A percentile compares a stretch with the other conserved stretches of the same genome.
These are phyloP conservation scores for Ascosphaera acerosa DNA, from an alignment of 2,329 filamentous ascomycete genomes.

Conservation along the genomic window DNA sequence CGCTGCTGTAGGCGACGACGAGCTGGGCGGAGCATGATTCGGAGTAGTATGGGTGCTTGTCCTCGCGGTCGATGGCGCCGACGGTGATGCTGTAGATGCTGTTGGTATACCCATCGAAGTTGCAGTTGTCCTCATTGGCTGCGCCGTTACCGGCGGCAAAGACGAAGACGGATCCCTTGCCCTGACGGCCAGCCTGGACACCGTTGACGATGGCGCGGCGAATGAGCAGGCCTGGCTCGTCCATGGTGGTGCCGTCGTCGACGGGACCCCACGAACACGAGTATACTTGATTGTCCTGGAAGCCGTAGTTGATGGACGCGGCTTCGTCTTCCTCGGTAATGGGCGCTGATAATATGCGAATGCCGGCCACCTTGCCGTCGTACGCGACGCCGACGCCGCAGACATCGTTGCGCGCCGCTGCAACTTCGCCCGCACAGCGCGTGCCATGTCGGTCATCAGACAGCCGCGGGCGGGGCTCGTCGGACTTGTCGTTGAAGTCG, in stretches of 20 bases:
- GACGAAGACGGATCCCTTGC: constrained; percentile 76
- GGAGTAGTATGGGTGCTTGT: constrained; percentile 83
- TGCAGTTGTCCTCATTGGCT: constrained; percentile 73
- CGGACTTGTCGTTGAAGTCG: constrained; percentile 74
- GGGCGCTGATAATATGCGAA: constrained; percentile 73
- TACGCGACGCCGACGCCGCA: constrained; percentile 94
- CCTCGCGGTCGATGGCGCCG: constrained; percentile 68
- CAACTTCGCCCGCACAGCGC: constrained; percentile 79
- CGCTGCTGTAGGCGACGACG: constrained; percentile 91
- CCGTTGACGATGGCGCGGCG: constrained; percentile 76
- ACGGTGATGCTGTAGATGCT: constrained; percentile 98
- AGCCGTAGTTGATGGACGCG: constrained; percentile 73
- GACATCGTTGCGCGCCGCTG: constrained; percentile 72
- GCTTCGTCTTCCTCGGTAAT: constrained; percentile 89
- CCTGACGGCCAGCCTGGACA: constrained; percentile 61
- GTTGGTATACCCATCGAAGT: constrained; percentile 98
- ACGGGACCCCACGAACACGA: constrained; percentile 97
- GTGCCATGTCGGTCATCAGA: constrained; percentile 78
- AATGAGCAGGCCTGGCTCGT: constrained; percentile 72
- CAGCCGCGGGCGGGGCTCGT: constrained; percentile 58
- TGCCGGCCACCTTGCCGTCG: constrained; percentile 67
- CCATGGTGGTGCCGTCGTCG: constrained; percentile 85
- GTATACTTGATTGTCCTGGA: constrained; percentile 82
- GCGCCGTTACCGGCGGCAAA: constrained; percentile 95
- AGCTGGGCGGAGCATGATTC: constrained; percentile 89